phyloP scores from a whole-genome alignment of 352 stramenopile genomes.

The Phytophthora citrophthora region DNA sequence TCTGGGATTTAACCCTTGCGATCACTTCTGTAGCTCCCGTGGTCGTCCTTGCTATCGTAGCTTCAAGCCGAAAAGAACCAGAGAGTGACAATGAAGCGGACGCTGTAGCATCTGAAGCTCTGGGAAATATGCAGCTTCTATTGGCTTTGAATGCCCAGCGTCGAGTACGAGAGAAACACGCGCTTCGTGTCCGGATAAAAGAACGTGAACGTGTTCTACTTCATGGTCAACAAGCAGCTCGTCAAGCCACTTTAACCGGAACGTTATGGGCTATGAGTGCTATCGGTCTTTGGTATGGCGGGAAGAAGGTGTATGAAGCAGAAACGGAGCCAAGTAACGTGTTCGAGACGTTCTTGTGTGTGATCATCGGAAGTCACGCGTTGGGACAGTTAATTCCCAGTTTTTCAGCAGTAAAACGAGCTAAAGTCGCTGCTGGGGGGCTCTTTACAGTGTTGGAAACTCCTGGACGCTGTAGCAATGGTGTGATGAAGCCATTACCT shows the following conservation, averaged over 20 bases:
- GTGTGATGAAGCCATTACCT: constrained; percentile 16
- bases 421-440: constrained; percentile 13
- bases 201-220: constrained; percentile 6
- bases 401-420: constrained; percentile 7
- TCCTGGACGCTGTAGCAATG: background rate
- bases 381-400: constrained; percentile 27
- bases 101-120: constrained; percentile 26
- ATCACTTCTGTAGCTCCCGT: constrained; percentile 14
- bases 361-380: constrained; percentile 31
- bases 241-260: constrained; percentile 22
- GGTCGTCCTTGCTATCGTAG: constrained; percentile 4
- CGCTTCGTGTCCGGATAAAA: constrained; percentile 20
- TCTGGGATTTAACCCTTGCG: constrained; percentile 36
- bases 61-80: background rate
- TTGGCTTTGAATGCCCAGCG: constrained; percentile 37
- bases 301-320: constrained; percentile 30
- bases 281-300: constrained; percentile 34
- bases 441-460: constrained; percentile 30
- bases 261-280: constrained; percentile 34
- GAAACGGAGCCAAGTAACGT: constrained; percentile 22
- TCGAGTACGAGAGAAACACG: constrained; percentile 29
- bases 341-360: constrained; percentile 23
- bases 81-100: constrained; percentile 19
- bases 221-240: constrained; percentile 16
- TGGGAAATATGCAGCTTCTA: constrained; percentile 37